Conservation (phyloP, 106 monocot species). For the Dioscorea zingiberensis region DNA sequence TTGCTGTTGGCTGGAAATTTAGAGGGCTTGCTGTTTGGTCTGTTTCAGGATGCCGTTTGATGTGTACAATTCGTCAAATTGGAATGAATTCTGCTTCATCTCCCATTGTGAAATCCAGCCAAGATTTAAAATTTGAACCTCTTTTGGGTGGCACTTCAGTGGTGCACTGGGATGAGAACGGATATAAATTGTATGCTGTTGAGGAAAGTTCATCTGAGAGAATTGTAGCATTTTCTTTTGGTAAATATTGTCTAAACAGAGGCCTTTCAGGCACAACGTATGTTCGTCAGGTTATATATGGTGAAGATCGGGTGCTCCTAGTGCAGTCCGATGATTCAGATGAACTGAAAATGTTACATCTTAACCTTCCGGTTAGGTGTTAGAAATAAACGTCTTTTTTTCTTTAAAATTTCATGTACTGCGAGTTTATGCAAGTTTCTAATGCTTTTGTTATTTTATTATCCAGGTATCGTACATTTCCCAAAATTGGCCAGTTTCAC, state of each 20-base stretch:
- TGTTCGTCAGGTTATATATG: conserved; percentile 83
- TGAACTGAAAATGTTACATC: conserved; percentile 88
- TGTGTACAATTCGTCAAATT: conserved; percentile 95
- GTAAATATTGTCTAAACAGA: conserved; percentile 89
- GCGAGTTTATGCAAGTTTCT: conserved; percentile 2
- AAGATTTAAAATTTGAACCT: conserved; percentile 78
- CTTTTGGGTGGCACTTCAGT: conserved; percentile 75
- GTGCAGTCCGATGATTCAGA: conserved; percentile 87
- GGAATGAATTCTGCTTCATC: conserved; percentile 76
- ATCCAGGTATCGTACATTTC: conserved; percentile 92
- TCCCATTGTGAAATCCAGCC: conserved; percentile 63
- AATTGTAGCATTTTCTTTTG: conserved; percentile 91
- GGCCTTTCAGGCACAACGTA: conserved; percentile 91
- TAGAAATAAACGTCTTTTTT: conserved; percentile 7
- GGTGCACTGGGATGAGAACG: conserved; percentile 95
- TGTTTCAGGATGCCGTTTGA: conserved; percentile 92
- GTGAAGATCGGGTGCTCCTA: conserved; percentile 89
- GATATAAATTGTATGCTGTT: conserved; percentile 88
- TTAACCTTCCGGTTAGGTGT: conserved; percentile 90
- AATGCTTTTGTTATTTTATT: background rate
- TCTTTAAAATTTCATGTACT: background rate
- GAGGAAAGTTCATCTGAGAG: conserved; percentile 71
- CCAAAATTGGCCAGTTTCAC: conserved; percentile 95
- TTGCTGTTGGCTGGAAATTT: conserved; percentile 95
- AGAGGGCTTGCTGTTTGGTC: conserved; percentile 99